A percentile compares a stretch with the other conserved stretches of the same genome.
These are phyloP conservation scores for Epichloe hybrida DNA, from an alignment of 2,329 filamentous ascomycete genomes.

Conservation along the genomic window DNA sequence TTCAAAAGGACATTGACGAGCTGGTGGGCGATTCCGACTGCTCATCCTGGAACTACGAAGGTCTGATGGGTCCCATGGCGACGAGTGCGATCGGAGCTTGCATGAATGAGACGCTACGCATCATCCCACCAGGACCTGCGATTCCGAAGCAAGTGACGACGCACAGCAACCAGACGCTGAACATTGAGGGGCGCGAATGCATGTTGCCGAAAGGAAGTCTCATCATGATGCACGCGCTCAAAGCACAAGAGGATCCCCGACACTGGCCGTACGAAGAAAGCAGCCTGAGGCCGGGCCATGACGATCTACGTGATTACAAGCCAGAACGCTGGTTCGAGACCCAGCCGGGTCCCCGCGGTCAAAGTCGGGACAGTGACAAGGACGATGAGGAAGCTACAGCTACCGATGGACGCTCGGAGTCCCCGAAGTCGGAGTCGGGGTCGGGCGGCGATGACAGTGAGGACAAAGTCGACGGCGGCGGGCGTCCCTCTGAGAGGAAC, in stretches of 20 bases:
- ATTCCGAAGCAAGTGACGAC: constrained; percentile 54
- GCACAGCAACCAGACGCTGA: constrained; percentile 40
- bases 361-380: constrained; percentile 6
- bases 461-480: constrained; percentile 40
- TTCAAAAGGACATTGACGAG: constrained; percentile 57
- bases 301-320: constrained; percentile 54
- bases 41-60: constrained; percentile 57
- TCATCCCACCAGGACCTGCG: constrained; percentile 56
- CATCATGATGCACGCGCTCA: constrained; percentile 42
- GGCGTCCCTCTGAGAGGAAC: constrained; percentile 38
- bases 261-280: constrained; percentile 50
- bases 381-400: too few species aligned
- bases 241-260: constrained; percentile 56
- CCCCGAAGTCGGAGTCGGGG: constrained; percentile 16
- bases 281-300: constrained; percentile 24
- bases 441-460: constrained; percentile 16
- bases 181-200: constrained; percentile 42
- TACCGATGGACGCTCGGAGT: background rate
- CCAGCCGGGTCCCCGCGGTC: constrained; percentile 8
- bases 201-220: constrained; percentile 42
- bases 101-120: constrained; percentile 63
- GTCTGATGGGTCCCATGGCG: constrained; percentile 49
- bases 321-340: constrained; percentile 58
- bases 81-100: constrained; percentile 58
- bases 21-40: constrained; percentile 47